Base-by-base conservation (phyloP, 2,329 filamentous ascomycete genomes). In the Talaromyces sp. region DNA sequence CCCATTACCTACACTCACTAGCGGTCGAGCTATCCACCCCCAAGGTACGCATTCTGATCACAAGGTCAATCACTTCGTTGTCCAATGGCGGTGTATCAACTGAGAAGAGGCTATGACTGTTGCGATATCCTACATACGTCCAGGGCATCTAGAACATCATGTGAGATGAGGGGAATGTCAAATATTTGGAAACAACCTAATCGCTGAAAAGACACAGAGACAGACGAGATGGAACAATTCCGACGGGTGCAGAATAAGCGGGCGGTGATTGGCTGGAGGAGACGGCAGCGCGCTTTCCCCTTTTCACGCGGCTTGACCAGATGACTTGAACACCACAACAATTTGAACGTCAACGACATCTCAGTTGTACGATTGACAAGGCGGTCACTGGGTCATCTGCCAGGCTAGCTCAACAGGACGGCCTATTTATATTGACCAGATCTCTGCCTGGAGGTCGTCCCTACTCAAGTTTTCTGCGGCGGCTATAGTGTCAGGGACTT, bases 41-140 rank as follows among this genome's bases (percentile, higher is more conserved):
- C 68, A 70, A 69, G 69, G 69, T 70, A 61, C 68, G 59, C 66
- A 64, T 59, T 60, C 35, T 44, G 48, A 50, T 60, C 48, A 61
- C 46, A 40, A 33, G 46, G 25, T 21, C 60, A 23, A 23, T 23
- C 18, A 2, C 31, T 7, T 14, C 16, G 33, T 21, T 54, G 28
- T 35, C 50, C 28, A 35, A 54, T 35, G n/a, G n/a, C n/a, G 11
- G 50, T 21, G 16, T 18, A 21, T 21, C 5, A n/a, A n/a, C n/a
- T n/a, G 28, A 33, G 14, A 42, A 56, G 28, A 50, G n/a, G 23
- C 31, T 35, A 54, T 37, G 50, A 14, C 12, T 8, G 9, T 25
- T 54, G 25, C 14, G 18, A 54, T 23, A 54, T 35, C 8, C 31
- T 16, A 14, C 6, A 16, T 23, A 2, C n/a, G 28, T 28, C 28